phyloP scores from a whole-genome alignment of 73 alveolate genomes.

The Stentor roeselii region DNA sequence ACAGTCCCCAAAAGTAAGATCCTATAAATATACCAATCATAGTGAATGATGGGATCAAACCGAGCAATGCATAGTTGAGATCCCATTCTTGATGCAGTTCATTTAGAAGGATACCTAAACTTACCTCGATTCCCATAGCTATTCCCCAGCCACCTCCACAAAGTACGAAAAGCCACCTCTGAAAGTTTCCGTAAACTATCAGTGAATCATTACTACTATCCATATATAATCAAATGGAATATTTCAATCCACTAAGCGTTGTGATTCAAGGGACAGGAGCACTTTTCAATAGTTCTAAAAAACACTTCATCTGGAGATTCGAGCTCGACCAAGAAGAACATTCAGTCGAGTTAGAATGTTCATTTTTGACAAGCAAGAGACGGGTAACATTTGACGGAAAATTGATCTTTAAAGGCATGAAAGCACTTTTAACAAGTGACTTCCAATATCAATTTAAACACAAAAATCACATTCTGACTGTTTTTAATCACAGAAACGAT shows the following conservation, averaged over 20 bases:
- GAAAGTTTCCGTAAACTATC: neutral
- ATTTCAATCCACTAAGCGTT: neutral
- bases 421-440: neutral
- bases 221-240: neutral
- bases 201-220: neutral
- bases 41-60: neutral
- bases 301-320: neutral
- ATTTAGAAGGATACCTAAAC: neutral
- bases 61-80: neutral
- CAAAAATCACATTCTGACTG: neutral
- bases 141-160: conserved; percentile 10
- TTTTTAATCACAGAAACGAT: neutral
- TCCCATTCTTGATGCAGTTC: neutral
- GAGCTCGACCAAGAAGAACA: conserved; percentile 10
- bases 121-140: neutral
- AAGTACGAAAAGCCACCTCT: neutral
- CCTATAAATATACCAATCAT: conserved; percentile 16
- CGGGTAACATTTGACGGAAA: conserved; percentile 23
- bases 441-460: conserved; percentile 10
- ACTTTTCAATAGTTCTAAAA: conserved; percentile 16
- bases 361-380: conserved; percentile 22
- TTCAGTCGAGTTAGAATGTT: conserved; percentile 12
- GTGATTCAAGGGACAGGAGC: neutral
- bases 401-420: conserved; percentile 8
- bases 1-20: conserved; percentile 20